These are phyloP conservation scores for Hibiscus trionum DNA, from an alignment of 345 rosid species.

Conservation along the genomic window DNA sequence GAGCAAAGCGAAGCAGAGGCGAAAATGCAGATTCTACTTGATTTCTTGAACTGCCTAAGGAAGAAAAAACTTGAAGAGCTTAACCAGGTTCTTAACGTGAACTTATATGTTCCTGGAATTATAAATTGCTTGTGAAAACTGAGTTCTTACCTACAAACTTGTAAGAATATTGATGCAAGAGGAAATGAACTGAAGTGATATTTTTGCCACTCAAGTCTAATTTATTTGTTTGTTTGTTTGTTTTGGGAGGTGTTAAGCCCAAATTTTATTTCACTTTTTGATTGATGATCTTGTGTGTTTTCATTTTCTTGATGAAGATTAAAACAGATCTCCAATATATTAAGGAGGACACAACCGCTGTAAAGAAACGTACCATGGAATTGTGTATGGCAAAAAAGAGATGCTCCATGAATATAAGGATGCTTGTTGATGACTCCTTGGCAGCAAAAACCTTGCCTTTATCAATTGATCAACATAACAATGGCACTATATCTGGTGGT, in stretches of 20 bases:
- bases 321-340: constrained; percentile 41
- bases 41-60: constrained; percentile 33
- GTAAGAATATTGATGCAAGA: neutral
- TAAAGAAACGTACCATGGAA: constrained; percentile 33
- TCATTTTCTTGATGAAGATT: constrained; percentile 24
- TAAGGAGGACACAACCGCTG: constrained; percentile 43
- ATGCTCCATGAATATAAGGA: constrained; percentile 28
- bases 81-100: constrained; percentile 24
- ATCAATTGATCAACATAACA: constrained; percentile 18
- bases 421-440: constrained; percentile 28
- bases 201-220: neutral
- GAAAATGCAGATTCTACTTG: constrained; percentile 29
- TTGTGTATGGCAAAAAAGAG: constrained; percentile 29
- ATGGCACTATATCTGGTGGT: constrained; percentile 16
- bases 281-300: neutral
- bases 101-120: neutral
- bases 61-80: constrained; percentile 37
- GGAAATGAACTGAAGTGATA: neutral
- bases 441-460: constrained; percentile 21
- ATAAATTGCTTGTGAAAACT: neutral
- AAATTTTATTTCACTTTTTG: constrained; percentile 13
- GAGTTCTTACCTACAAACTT: neutral
- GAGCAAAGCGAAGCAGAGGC: constrained; percentile 38
- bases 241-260: neutral
- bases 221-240: too few relatives aligned